These are phyloP conservation scores for Magnaporthiopsis incrustans DNA, from an alignment of 2,329 filamentous ascomycete genomes.

Conservation along the genomic window DNA sequence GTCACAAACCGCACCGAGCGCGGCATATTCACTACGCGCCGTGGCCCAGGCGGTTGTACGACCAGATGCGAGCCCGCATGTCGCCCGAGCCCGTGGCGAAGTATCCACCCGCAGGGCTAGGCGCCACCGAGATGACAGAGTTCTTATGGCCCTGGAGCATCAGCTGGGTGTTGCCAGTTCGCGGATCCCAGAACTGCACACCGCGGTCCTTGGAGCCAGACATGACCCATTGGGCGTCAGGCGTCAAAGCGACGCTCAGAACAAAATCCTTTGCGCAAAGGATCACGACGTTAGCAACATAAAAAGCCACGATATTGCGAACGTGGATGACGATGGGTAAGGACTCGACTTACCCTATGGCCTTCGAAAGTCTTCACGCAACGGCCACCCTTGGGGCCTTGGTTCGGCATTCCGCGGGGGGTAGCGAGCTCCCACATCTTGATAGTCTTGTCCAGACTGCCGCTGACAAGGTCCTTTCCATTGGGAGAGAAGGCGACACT, in stretches of 20 bases:
- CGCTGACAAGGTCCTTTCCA: conserved; percentile 86
- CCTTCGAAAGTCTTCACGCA: conserved; percentile 97
- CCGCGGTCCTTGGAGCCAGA: conserved; percentile 95
- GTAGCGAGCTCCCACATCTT: conserved; percentile 96
- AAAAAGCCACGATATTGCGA: not conserved
- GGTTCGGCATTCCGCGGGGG: conserved; percentile 57
- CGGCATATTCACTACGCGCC: conserved; percentile 10
- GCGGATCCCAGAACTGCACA: conserved; percentile 97
- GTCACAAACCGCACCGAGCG: not conserved
- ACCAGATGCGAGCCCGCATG: conserved; percentile 97
- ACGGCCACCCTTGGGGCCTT: conserved; percentile 73
- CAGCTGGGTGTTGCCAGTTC: conserved; percentile 86
- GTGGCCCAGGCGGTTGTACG: conserved; percentile 49
- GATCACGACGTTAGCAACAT: not conserved
- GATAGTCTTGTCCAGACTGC: conserved; percentile 95
- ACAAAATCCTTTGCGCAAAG: conserved; percentile 69
- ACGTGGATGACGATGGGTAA: not conserved
- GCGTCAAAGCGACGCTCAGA: conserved; percentile 87
- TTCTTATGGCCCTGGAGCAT: conserved; percentile 99
- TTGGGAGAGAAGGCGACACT: conserved; percentile 93
- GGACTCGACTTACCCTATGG: conserved; percentile 60
- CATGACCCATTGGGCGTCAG: conserved; percentile 91
- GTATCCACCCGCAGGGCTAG: conserved; percentile 76
- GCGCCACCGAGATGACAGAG: conserved; percentile 94
- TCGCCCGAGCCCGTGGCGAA: conserved; percentile 97